Evolutionary conservation across 2,329 filamentous ascomycete genomes (phyloP), one percentile per base, ranked within the genome.

Genomic region (Beauveria asiatica): DNA sequence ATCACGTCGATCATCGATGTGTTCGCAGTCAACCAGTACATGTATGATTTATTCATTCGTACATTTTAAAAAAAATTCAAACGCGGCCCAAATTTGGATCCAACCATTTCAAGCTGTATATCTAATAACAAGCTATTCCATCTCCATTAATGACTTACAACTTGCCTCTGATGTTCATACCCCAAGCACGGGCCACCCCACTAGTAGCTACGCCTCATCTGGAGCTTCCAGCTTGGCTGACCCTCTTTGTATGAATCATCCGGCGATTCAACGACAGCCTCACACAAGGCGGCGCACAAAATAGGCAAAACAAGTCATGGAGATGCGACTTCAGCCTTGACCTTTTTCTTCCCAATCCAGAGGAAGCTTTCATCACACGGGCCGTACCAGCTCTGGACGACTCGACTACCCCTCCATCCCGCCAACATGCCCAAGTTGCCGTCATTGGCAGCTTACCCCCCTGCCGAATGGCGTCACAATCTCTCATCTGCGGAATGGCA

Each of bases 361-460:
- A 10, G 16, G 11, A 16, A 17, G 8, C 25, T 23, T 21, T 19
- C 13, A 23, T 7, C 10, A 17, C 6, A 8, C 6, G 7, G n/a
- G 10, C 9, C 6, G 27, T 13, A 33, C 33, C n/a, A 27, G 33
- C 37, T 11, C 11, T 11, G 30, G 19, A 56, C 54, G 16, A 19
- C 27, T 37, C 55, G 2, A 44, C 37, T 41, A 53, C 41, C 57
- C 42, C 42, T 54, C 51, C 49, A 48, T 53, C 45, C 17, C 21
- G 42, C 30, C 30, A 37, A 53, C 54, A 79, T 79, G 76, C 67
- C 73, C 67, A 69, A 75, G 58, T 75, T 92, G 53, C 91, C 91
- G 46, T 81, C 86, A 39, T 80, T 97, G 73, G 91, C 88, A 61
- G 83, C 88, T 21, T 92, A 94, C 67, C 93, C 92, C 19, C 81